These are phyloP conservation scores for Mallotus repandus DNA, from an alignment of 441 rosid species.

Conservation along the genomic window DNA sequence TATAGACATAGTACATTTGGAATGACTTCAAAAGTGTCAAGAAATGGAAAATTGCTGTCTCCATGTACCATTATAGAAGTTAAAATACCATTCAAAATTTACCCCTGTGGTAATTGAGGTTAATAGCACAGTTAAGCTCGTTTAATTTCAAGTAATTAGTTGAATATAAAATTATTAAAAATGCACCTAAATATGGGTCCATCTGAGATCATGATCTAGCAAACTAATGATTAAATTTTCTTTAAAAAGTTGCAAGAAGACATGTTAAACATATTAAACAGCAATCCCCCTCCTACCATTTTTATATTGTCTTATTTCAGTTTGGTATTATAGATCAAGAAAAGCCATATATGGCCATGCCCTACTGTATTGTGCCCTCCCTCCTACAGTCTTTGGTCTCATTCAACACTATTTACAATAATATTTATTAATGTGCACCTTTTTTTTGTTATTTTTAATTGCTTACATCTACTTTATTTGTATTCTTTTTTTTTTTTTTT, in stretches of 20 bases:
- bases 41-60: too few species aligned
- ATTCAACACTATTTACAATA: not conserved
- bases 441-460: not conserved
- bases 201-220: not conserved
- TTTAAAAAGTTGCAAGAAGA: constrained; percentile 3
- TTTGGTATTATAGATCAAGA: not conserved
- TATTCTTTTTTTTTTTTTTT: too few species aligned
- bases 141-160: too few species aligned
- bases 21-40: too few species aligned
- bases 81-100: too few species aligned
- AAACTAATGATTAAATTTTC: constrained; percentile 15
- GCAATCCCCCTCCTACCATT: not conserved
- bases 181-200: not conserved
- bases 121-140: not conserved
- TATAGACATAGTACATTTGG: too few species aligned
- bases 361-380: not conserved
- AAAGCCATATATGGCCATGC: not conserved
- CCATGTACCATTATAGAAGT: too few species aligned
- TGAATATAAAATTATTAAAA: not conserved
- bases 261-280: not conserved
- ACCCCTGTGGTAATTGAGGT: not conserved
- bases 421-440: not conserved
- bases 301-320: constrained; percentile 7
- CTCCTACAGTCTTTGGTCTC: constrained; percentile 3
- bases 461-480: not conserved